A percentile compares a stretch with the other conserved stretches of the same genome.
Conservation (phyloP, 345 rosid genomes). For the Citrus glauca region DNA sequence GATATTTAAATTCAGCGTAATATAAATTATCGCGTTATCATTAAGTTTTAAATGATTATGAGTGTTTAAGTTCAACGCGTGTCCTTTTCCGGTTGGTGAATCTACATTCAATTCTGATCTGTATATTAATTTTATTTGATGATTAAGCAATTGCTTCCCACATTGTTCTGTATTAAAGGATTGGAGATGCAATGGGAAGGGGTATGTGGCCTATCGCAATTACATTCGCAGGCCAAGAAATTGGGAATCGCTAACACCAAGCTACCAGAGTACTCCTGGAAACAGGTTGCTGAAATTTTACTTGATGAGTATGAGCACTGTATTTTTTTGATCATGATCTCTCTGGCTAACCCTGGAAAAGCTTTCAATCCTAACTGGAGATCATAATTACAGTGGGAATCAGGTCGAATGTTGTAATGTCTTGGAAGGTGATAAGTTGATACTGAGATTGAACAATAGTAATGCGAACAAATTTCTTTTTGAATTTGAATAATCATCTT, state of each 20-base stretch:
- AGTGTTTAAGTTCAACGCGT: not conserved
- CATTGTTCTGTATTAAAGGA: conserved; percentile 46
- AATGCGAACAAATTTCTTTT: not conserved
- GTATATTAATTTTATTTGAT: not conserved
- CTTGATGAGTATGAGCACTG: not conserved
- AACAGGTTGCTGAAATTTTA: conserved; percentile 60
- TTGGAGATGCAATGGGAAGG: conserved; percentile 94
- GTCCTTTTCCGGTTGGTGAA: not conserved
- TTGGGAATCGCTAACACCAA: conserved; percentile 64
- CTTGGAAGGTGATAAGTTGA: not conserved
- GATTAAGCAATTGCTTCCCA: conserved; percentile 3
- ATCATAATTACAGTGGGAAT: not conserved
- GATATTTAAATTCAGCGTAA: not conserved
- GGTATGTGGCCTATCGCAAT: conserved; percentile 81
- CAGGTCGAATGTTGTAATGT: not conserved
- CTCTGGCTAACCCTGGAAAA: not conserved
- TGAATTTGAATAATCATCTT: conserved; percentile 5
- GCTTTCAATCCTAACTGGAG: not conserved
- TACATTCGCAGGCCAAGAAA: conserved; percentile 81
- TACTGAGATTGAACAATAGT: not conserved
- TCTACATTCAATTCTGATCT: not conserved
- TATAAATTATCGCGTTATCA: not conserved
- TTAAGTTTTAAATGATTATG: not conserved
- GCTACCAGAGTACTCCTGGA: conserved; percentile 76
- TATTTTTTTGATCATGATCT: not conserved